Evolutionary conservation across 257 asterid genomes (phyloP).

Genomic region (Capsicum baccatum): DNA sequence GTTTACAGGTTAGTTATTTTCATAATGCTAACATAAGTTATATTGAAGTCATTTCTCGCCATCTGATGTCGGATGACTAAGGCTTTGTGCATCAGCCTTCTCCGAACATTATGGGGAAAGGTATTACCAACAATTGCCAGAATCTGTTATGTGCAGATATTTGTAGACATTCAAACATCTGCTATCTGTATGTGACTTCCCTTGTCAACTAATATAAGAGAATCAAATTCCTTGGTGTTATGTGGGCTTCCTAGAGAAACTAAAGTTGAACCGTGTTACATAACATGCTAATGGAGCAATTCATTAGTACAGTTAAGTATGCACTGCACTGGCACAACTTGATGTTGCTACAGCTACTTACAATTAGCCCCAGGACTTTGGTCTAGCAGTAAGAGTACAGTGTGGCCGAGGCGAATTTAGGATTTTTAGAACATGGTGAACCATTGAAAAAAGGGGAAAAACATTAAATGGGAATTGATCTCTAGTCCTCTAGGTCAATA

Average conservation of each 20-base stretch:
- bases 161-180: not conserved
- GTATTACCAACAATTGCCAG: not conserved
- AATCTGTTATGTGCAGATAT: not conserved
- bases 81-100: conserved; percentile 6
- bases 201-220: not conserved
- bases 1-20: not conserved
- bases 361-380: not conserved
- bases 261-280: not conserved
- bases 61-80: conserved; percentile 3
- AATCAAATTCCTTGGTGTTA: not conserved
- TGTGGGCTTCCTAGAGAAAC: not conserved
- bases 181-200: not conserved
- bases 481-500: too few relatives aligned
- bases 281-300: not conserved
- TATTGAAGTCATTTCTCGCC: not conserved
- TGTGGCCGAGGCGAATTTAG: not conserved
- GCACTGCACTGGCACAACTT: conserved; percentile 1
- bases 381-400: not conserved
- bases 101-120: not conserved
- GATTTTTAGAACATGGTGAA: too few relatives aligned
- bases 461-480: too few relatives aligned
- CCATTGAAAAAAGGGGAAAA: too few relatives aligned
- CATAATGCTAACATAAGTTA: conserved; percentile 8
- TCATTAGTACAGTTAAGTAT: not conserved
- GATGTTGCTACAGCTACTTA: not conserved